These are phyloP conservation scores for Crassisporium funariophilum DNA, from an alignment of 768 basidiomycete species.

Conservation along the genomic window DNA sequence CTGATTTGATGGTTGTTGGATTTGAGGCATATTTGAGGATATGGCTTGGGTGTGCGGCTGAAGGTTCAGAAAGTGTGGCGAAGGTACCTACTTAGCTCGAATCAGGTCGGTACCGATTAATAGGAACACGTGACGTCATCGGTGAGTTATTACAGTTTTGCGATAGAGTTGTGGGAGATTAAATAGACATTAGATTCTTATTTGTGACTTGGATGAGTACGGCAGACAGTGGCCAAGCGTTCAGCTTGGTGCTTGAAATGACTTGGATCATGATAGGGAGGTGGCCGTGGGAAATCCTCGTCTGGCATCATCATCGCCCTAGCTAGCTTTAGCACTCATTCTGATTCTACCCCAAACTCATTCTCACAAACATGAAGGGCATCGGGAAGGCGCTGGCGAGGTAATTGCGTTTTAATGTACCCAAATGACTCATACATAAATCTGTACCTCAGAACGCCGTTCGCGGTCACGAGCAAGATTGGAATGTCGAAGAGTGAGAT, in stretches of 20 bases:
- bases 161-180: too few relatives aligned
- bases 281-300: too few relatives aligned
- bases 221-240: too few relatives aligned
- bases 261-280: too few relatives aligned
- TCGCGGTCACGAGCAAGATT: conserved; percentile 82
- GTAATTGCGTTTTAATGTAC: conserved; percentile 37
- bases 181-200: too few relatives aligned
- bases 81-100: too few relatives aligned
- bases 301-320: background rate
- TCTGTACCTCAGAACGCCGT: conserved; percentile 70
- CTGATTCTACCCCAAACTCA: background rate
- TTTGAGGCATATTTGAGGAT: conserved; percentile 50
- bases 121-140: too few relatives aligned
- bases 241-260: background rate
- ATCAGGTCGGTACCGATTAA: too few relatives aligned
- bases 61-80: conserved; percentile 6
- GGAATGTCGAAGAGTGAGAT: conserved; percentile 91
- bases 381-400: conserved; percentile 76
- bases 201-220: too few relatives aligned
- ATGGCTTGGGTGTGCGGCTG: conserved; percentile 3
- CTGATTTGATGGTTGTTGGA: conserved; percentile 87
- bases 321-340: background rate
- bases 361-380: conserved; percentile 70
- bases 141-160: too few relatives aligned
- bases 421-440: background rate